These are phyloP conservation scores for Saccharomycopsis sp. DNA, from an alignment of 805 yeast genomes.

Conservation along the genomic window DNA sequence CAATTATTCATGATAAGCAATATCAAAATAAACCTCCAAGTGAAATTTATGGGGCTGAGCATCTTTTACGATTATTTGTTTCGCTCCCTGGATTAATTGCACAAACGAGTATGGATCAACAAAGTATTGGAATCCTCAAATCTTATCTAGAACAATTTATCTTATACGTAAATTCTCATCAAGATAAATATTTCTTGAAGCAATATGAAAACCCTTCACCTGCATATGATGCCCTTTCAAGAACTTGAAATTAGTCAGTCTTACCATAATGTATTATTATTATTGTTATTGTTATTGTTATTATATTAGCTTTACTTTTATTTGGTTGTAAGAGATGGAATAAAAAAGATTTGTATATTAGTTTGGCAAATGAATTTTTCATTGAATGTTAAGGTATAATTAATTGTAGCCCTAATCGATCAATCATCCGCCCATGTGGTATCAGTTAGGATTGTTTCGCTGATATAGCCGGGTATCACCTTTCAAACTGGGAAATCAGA, in stretches of 20 bases:
- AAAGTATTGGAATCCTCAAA: constrained; percentile 50
- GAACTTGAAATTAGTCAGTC: constrained; percentile 16
- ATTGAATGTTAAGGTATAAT: too few species aligned
- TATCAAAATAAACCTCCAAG: constrained; percentile 32
- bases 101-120: constrained; percentile 74
- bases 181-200: constrained; percentile 31
- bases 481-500: too few species aligned
- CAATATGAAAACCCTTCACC: constrained; percentile 47
- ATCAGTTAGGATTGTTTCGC: too few species aligned
- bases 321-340: too few species aligned
- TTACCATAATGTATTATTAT: too few species aligned
- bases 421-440: too few species aligned
- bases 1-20: constrained; percentile 35
- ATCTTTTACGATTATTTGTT: constrained; percentile 68
- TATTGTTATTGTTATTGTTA: too few species aligned
- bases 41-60: constrained; percentile 72
- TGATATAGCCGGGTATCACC: too few species aligned
- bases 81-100: constrained; percentile 78
- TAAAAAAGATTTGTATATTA: too few species aligned
- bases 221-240: constrained; percentile 35
- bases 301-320: too few species aligned
- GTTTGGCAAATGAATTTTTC: too few species aligned
- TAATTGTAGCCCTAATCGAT: too few species aligned
- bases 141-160: constrained; percentile 49
- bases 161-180: constrained; percentile 42